These are phyloP conservation scores for Dipodascus albidus DNA, from an alignment of 805 yeast species.

Conservation along the genomic window DNA sequence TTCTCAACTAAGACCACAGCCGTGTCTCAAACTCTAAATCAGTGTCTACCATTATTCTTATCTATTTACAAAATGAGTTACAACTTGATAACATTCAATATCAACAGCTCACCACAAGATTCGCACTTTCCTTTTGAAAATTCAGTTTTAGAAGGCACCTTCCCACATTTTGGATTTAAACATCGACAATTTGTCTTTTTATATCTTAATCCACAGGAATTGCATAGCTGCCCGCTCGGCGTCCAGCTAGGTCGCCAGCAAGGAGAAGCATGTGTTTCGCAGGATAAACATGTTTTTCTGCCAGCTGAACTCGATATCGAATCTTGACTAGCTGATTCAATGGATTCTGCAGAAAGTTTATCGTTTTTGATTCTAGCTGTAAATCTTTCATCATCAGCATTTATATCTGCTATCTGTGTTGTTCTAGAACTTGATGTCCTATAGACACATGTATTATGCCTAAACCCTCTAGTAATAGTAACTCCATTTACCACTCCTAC, in stretches of 20 bases:
- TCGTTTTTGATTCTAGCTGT: not conserved
- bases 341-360: not conserved
- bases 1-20: too few species aligned
- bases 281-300: not conserved
- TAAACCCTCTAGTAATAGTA: not conserved
- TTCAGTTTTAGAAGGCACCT: not conserved
- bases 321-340: not conserved
- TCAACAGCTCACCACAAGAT: not conserved
- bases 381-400: too few species aligned
- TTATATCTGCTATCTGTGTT: too few species aligned
- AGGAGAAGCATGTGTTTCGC: not conserved
- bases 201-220: not conserved
- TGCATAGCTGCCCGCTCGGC: not conserved
- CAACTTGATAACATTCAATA: not conserved
- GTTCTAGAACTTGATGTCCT: not conserved
- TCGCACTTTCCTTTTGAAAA: not conserved
- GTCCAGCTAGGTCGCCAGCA: not conserved
- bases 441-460: constrained; percentile 1
- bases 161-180: not conserved
- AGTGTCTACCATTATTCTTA: too few species aligned
- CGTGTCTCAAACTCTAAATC: too few species aligned
- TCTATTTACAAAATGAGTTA: too few species aligned
- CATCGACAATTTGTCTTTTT: not conserved
- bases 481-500: not conserved
- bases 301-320: not conserved